Evolutionary conservation across 2,329 filamentous ascomycete genomes (phyloP).

Genomic region (Calonectria hongkongensis): DNA sequence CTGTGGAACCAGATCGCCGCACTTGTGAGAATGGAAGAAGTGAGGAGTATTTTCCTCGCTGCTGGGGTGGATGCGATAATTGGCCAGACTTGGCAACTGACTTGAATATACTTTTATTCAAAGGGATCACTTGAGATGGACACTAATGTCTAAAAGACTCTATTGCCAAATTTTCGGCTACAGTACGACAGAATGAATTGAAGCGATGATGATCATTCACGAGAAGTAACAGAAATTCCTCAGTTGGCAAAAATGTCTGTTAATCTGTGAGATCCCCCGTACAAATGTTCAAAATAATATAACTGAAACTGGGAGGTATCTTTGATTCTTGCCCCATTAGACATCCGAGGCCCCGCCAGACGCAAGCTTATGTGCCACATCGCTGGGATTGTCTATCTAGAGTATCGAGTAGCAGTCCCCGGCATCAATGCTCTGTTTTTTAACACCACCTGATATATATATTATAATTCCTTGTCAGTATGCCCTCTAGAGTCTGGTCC

Average conservation of each 20-base stretch:
- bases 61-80: background rate
- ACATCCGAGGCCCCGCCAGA: slow-evolving; percentile 7
- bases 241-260: too few species aligned
- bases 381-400: background rate
- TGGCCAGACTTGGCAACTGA: background rate
- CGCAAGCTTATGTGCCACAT: slow-evolving; percentile 5
- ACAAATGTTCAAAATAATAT: background rate
- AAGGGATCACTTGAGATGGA: background rate
- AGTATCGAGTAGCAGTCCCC: slow-evolving; percentile 30
- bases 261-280: too few species aligned
- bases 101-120: background rate
- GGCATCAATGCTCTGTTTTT: slow-evolving; percentile 4
- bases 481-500: background rate
- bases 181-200: background rate
- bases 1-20: background rate
- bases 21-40: background rate
- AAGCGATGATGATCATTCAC: background rate
- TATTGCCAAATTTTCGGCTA: background rate
- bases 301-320: background rate
- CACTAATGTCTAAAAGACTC: background rate
- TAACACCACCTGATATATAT: background rate
- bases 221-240: too few species aligned
- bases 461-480: background rate
- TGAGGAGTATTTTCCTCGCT: background rate
- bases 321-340: slow-evolving; percentile 11